Base-by-base conservation (phyloP, 495 filamentous ascomycete genomes). In the Pseudoneurospora amorphoporcata region DNA sequence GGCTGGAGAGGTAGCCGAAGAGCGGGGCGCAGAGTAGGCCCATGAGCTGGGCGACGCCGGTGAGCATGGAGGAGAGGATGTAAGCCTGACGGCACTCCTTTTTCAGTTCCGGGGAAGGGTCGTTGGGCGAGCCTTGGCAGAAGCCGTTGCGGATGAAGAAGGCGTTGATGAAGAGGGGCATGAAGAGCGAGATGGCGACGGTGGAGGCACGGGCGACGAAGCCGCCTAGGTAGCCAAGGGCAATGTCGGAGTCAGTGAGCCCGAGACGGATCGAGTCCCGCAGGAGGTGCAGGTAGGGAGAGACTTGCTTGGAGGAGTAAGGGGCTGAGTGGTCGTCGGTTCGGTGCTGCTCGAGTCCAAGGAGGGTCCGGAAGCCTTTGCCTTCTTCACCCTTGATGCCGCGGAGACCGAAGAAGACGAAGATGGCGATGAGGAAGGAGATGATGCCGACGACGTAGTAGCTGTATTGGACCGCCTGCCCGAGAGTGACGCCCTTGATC, bases 201-300 rank as follows among this genome's bases (percentile, higher is more conserved):
- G 94, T 97, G n/a, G 93, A 97, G 12, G 95, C 93, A 69, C 95
- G 90, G 5, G 96, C 95, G 1, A 98, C 95, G 74, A 99, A 97
- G 17, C 95, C 95, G 71, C 94, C 95, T 1, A 98, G 82, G 76
- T 98, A 99, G 19, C 92, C 93, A 0, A 98, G 86, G 45, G 90
- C 89, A 77, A 99, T 95, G 69, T 90, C 87, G 35, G 86, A 83
- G 77, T 95, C 90, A 29, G 83, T 88, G 74, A 92, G 88, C 14
- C 92, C 95, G n/a, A 97, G 83, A 8, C 82, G 80, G 53, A 94
- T 77, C 0, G 94, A 89, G n/a, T 89, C 86, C 3, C 84, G 80
- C 39, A 97, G 79, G 17, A 88, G 82, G 58, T 81, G 82, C 71
- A 75, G 81, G 75, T 86, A 88, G 5, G 86, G 86, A 3, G 85